Evolutionary conservation across 768 basidiomycete species (phyloP).

Genomic region (Lactarius indigo): DNA sequence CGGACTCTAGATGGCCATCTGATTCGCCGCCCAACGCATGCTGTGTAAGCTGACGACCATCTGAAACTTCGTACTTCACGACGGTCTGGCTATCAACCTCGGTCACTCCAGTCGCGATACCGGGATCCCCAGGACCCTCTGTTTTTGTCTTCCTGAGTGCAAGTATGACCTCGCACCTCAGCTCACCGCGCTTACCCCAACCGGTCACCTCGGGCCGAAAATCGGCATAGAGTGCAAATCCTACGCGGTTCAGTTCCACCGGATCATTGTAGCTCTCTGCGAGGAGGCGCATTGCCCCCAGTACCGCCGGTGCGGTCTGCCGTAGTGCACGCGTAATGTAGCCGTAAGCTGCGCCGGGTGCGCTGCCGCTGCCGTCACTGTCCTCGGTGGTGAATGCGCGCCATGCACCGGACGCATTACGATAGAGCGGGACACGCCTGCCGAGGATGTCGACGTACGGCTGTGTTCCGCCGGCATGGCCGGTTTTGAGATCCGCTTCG

Average conservation of each 20-base stretch:
- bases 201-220: conserved; percentile 79
- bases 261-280: conserved; percentile 52
- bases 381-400: conserved; percentile 65
- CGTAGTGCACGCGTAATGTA: conserved; percentile 80
- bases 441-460: conserved; percentile 88
- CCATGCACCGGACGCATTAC: conserved; percentile 65
- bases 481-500: conserved; percentile 53
- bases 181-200: conserved; percentile 82
- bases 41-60: background rate
- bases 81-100: background rate
- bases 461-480: conserved; percentile 53
- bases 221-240: conserved; percentile 78
- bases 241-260: conserved; percentile 58
- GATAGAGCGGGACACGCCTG: conserved; percentile 76
- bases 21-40: background rate
- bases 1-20: background rate
- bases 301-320: conserved; percentile 71
- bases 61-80: background rate
- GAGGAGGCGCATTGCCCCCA: conserved; percentile 73
- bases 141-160: conserved; percentile 38
- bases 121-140: background rate
- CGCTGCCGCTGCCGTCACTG: conserved; percentile 38
- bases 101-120: background rate
- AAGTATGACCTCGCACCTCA: conserved; percentile 68
- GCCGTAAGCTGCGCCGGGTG: conserved; percentile 64